Evolutionary conservation across 2,329 filamentous ascomycete species (phyloP).

Genomic region (Knufia fluminis): DNA sequence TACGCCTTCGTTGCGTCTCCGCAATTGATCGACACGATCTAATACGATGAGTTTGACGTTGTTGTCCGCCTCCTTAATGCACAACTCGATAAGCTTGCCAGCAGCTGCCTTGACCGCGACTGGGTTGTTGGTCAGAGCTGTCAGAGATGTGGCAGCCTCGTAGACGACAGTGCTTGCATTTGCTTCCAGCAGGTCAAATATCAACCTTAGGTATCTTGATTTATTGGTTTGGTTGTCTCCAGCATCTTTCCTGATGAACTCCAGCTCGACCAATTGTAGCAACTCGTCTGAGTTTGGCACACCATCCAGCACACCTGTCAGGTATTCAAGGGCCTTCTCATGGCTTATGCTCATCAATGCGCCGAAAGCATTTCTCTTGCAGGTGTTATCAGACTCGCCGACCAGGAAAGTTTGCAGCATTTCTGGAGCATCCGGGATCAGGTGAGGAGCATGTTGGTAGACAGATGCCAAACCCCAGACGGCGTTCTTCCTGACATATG

Average conservation of each 20-base stretch:
- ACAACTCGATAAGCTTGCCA: slow-evolving; percentile 89
- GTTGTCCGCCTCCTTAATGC: slow-evolving; percentile 96
- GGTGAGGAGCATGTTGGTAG: slow-evolving; percentile 75
- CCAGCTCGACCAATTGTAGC: slow-evolving; percentile 83
- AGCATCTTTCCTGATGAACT: slow-evolving; percentile 98
- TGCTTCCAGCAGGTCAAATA: slow-evolving; percentile 93
- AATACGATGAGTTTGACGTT: slow-evolving; percentile 98
- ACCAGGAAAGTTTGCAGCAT: slow-evolving; percentile 84
- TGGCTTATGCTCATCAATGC: slow-evolving; percentile 86
- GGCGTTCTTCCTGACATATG: slow-evolving; percentile 96
- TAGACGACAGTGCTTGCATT: slow-evolving; percentile 92
- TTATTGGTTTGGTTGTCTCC: slow-evolving; percentile 90
- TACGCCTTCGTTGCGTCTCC: slow-evolving; percentile 80
- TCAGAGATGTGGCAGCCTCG: slow-evolving; percentile 91
- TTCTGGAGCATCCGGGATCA: slow-evolving; percentile 93
- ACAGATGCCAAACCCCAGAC: slow-evolving; percentile 93
- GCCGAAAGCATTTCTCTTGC: slow-evolving; percentile 95
- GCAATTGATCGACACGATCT: slow-evolving; percentile 80
- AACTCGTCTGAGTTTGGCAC: slow-evolving; percentile 92
- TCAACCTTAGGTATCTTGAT: slow-evolving; percentile 84
- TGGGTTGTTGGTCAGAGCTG: slow-evolving; percentile 86
- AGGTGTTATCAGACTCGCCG: slow-evolving; percentile 83
- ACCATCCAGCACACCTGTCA: slow-evolving; percentile 82
- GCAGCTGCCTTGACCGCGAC: slow-evolving; percentile 96
- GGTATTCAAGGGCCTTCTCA: slow-evolving; percentile 79